Percentiles rank a stretch among this genome's conserved stretches.
Evolutionary conservation across 371 early-diverging fungal species (phyloP).

Genomic region (Synchytrium microbalum): DNA sequence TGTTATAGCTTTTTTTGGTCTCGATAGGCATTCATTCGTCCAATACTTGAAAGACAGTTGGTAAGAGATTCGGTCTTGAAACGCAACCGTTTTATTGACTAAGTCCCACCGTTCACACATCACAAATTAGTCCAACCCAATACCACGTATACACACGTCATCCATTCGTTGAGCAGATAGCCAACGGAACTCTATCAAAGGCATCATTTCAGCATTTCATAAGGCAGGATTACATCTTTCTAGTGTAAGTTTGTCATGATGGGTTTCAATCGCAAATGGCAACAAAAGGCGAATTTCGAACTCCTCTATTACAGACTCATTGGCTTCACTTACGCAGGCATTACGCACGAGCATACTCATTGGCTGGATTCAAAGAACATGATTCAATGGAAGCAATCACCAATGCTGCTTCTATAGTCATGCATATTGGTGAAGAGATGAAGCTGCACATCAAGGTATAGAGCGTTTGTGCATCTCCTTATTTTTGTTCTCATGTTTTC

Average conservation of each 20-base stretch:
- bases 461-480: neutral
- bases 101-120: no score
- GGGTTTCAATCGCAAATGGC: no score
- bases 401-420: slow-evolving; percentile 48
- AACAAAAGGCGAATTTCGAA: no score
- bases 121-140: slow-evolving; percentile 34
- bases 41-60: no score
- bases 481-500: slow-evolving; percentile 3
- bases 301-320: no score
- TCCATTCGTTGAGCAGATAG: slow-evolving; percentile 64
- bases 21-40: no score
- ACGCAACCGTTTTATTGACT: no score
- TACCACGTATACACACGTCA: slow-evolving; percentile 68
- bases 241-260: no score
- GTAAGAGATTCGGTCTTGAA: no score
- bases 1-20: no score
- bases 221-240: slow-evolving; percentile 73
- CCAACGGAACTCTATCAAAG: slow-evolving; percentile 62
- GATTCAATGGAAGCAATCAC: slow-evolving; percentile 29
- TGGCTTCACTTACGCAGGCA: no score
- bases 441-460: slow-evolving; percentile 60
- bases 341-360: slow-evolving; percentile 67
- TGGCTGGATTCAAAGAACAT: slow-evolving; percentile 67
- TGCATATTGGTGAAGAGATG: slow-evolving; percentile 57
- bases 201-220: slow-evolving; percentile 66